Conservation (phyloP, 106 monocot genomes). For the Apostasia ramifera region DNA sequence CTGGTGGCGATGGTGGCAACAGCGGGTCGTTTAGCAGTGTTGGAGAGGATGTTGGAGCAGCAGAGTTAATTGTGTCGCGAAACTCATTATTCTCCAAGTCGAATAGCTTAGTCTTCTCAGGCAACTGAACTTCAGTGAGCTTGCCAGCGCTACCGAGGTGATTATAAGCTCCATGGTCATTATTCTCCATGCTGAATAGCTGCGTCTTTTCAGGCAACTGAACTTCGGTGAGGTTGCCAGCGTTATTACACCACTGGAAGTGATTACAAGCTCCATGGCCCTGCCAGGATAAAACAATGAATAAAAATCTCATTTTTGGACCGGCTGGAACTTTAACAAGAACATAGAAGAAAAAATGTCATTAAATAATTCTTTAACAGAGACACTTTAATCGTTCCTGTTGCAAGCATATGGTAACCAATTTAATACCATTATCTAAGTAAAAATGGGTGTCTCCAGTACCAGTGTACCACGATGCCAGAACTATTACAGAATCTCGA, state of each 20-base stretch:
- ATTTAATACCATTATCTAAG: no score
- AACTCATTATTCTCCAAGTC: not conserved
- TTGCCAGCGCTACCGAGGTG: not conserved
- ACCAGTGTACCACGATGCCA: no score
- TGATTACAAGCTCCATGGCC: constrained; percentile 3
- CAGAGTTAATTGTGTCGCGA: not conserved
- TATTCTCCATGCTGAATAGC: not conserved
- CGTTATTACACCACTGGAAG: not conserved
- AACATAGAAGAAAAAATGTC: no score
- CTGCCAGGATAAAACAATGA: not conserved
- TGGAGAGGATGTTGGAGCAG: not conserved
- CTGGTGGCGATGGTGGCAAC: not conserved
- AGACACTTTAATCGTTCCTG: no score
- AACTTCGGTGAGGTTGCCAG: not conserved
- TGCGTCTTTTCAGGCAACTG: not conserved
- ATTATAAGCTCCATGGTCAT: not conserved
- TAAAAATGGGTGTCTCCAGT: no score
- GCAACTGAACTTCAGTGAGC: not conserved
- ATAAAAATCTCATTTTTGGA: no score
- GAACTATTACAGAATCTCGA: no score
- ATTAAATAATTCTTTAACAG: no score
- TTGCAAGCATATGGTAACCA: no score
- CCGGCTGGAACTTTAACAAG: no score
- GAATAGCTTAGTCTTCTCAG: not conserved
- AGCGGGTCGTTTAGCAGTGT: not conserved